Evolutionary conservation across 345 rosid species (phyloP).

Genomic region (Eucalyptus regnans): DNA sequence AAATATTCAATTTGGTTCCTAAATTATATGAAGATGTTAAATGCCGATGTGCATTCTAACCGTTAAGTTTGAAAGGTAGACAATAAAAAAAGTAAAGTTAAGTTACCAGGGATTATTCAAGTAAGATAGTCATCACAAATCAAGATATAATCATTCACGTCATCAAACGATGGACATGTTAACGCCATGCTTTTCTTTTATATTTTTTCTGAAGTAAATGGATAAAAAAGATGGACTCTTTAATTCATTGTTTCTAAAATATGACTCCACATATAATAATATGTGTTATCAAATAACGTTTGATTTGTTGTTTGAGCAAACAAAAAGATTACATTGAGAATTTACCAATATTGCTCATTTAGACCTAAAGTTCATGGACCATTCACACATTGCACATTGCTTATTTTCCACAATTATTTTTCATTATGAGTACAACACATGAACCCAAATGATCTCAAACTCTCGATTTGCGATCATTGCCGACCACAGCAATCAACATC

Average conservation of each 20-base stretch:
- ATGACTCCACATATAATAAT: neutral
- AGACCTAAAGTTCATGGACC: too few species aligned
- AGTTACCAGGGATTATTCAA: neutral
- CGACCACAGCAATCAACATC: accelerated
- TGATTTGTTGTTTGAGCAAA: neutral
- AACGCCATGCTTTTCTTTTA: too few species aligned
- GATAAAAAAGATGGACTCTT: neutral
- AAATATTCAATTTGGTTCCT: neutral
- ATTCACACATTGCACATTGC: too few species aligned
- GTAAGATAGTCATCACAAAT: too few species aligned
- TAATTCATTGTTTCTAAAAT: too few species aligned
- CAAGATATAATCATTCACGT: neutral
- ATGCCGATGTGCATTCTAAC: accelerated
- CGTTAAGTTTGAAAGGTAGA: accelerated
- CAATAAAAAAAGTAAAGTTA: too few species aligned
- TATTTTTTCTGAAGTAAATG: neutral
- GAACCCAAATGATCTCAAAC: neutral
- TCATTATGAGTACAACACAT: accelerated
- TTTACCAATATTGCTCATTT: neutral
- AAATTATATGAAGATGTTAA: neutral
- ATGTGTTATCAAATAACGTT: accelerated
- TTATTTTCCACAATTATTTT: neutral
- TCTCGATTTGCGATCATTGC: neutral
- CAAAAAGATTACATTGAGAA: accelerated
- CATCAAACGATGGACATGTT: neutral